Conservation (phyloP, 108 stramenopile genomes). For the Hondaea fermentalgiana region DNA sequence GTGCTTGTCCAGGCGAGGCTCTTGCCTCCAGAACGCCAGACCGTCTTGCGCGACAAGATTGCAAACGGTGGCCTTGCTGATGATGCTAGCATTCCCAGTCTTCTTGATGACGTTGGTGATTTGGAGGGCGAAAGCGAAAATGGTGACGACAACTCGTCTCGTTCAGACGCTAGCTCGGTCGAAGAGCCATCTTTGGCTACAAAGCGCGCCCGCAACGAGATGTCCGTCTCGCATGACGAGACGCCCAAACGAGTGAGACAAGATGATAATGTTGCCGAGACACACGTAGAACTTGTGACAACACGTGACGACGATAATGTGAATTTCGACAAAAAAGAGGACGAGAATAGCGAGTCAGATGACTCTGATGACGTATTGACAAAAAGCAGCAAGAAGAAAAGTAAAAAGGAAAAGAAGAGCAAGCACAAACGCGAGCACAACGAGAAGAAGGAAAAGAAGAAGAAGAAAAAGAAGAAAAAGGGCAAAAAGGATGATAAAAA, state of each 20-base stretch:
- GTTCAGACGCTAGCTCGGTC: no score
- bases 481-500: not conserved
- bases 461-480: not conserved
- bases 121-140: not conserved
- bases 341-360: not conserved
- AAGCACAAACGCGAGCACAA: no score
- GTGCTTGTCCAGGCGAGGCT: conserved; percentile 60
- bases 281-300: no score
- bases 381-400: not conserved
- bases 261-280: no score
- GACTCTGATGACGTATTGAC: not conserved
- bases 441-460: not conserved
- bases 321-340: no score
- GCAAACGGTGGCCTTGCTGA: conserved; percentile 14
- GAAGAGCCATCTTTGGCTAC: no score
- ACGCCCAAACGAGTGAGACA: no score
- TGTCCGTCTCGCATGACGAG: no score
- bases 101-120: not conserved
- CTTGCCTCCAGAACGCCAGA: conserved; percentile 30
- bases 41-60: conserved; percentile 34
- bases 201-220: no score
- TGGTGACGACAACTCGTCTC: no score
- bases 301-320: no score
- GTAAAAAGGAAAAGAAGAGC: not conserved
- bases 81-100: not conserved